Conservation (phyloP, 257 asterid species). For the Jaltomata sinuosa region DNA sequence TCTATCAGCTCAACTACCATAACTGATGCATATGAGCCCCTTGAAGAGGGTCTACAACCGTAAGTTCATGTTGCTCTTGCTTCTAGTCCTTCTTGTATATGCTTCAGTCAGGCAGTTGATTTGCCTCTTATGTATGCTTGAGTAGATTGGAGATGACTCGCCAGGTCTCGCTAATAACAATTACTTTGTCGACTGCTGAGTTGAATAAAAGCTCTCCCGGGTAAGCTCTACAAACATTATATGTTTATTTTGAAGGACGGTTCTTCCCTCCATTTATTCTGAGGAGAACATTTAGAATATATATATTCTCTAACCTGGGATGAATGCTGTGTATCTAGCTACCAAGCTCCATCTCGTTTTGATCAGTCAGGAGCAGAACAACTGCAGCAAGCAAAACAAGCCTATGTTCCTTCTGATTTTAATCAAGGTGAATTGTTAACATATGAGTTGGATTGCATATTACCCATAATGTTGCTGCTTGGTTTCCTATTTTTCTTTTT, state of each 20-base stretch:
- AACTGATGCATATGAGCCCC: conserved; percentile 51
- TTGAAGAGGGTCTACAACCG: conserved; percentile 51
- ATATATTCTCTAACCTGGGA: neutral
- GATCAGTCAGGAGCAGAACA: conserved; percentile 16
- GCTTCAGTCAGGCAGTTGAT: neutral
- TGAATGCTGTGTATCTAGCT: conserved; percentile 19
- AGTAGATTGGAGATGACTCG: conserved; percentile 60
- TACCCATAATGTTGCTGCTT: neutral
- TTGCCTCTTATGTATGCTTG: neutral
- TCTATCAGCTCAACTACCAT: conserved; percentile 48
- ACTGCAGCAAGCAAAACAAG: conserved; percentile 18
- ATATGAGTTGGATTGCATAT: neutral
- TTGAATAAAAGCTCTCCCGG: conserved; percentile 44
- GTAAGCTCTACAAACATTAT: conserved; percentile 16
- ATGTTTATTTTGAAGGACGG: neutral
- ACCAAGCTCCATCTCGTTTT: conserved; percentile 25
- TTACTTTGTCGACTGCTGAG: conserved; percentile 38
- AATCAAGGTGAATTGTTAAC: conserved; percentile 23
- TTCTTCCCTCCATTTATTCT: neutral
- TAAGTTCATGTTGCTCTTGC: conserved; percentile 14
- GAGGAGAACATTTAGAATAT: neutral
- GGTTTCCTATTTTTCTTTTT: neutral
- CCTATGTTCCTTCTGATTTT: neutral
- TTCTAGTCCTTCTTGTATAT: neutral
- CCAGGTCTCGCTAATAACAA: conserved; percentile 43